These are phyloP conservation scores for Trichophyton schoenleinii DNA, from an alignment of 2,329 filamentous ascomycete species.

Conservation along the genomic window DNA sequence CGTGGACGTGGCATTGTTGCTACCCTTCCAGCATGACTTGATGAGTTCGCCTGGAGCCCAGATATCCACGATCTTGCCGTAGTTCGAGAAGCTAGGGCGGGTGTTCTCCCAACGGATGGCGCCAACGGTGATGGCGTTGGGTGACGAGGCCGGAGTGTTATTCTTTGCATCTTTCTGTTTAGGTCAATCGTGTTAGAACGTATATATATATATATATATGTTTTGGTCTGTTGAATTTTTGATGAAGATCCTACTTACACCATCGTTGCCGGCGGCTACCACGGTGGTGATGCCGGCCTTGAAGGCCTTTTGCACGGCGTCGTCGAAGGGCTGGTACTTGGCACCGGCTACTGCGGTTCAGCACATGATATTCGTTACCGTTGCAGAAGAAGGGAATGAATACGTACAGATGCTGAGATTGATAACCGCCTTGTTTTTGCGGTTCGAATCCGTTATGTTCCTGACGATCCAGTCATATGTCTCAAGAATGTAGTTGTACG, in stretches of 20 bases:
- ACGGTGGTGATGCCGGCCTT: slow-evolving; percentile 9
- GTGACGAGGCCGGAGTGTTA: slow-evolving; percentile 28
- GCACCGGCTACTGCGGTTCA: background rate
- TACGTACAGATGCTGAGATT: slow-evolving; percentile 10
- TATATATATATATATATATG: background rate
- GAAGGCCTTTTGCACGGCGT: slow-evolving; percentile 8
- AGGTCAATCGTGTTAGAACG: background rate
- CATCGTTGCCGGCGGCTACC: slow-evolving; percentile 8
- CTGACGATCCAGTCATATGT: slow-evolving; percentile 10
- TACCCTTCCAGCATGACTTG: slow-evolving; percentile 38
- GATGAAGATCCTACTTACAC: background rate
- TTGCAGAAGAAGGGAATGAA: background rate
- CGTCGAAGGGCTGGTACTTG: slow-evolving; percentile 8
- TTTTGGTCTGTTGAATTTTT: background rate
- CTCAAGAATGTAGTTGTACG: slow-evolving; percentile 9
- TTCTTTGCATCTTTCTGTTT: slow-evolving; percentile 19
- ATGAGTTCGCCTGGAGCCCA: slow-evolving; percentile 46
- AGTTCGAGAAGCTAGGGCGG: slow-evolving; percentile 31
- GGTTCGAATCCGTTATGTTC: slow-evolving; percentile 8
- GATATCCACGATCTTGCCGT: slow-evolving; percentile 38
- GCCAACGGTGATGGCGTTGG: slow-evolving; percentile 30
- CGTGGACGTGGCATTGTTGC: slow-evolving; percentile 31
- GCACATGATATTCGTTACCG: background rate
- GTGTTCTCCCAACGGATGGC: slow-evolving; percentile 24
- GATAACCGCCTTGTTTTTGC: slow-evolving; percentile 8